Evolutionary conservation across 2,329 filamentous ascomycete genomes (phyloP), one percentile per base, ranked within the genome.

Genomic region (Aspergillus sojae): DNA sequence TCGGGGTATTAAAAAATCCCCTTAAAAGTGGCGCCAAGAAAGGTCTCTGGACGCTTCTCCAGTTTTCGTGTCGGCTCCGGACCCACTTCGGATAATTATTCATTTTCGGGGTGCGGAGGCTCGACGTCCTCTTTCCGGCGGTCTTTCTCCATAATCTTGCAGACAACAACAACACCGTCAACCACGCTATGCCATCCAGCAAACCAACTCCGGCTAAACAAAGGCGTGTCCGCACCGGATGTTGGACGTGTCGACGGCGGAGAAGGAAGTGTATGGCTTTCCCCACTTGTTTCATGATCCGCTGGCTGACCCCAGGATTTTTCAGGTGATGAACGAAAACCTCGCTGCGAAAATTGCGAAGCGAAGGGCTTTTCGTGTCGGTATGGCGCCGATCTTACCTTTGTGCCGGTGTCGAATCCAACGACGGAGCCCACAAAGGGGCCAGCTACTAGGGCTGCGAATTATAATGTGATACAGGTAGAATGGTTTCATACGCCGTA

Each of bases 311-410:
- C n/a, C 48, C 26, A 43, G 19, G 23, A 60, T 28, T 3, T 10
- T 46, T 19, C 32, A 71, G 70, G 70, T 30, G 70, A 72, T 57
- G 70, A 72, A 57, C 65, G 70, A 36, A 72, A 72, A 52, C 70
- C 70, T 16, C 62, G 65, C 32, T 72, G 70, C 41, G 68, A 67
- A 2, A 72, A 70, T 34, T 72, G 70, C 53, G 66, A 70, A 23
- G 64, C 65, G 1, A 72, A 72, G 21, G 70, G 70, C 1, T 67
- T 72, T 11, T 23, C 58, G 21, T 72, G 70, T 59, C 71, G 68
- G 54, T 72, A 72, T 62, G 66, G 66, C 12, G 56, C 65, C 30
- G 68, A 70, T 62, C 43, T 72, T 50, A 64, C 67, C 5, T 72
- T 72, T 60, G 68, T 71, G 43, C 48, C 69, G 5, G 62, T 67